Percentiles rank a stretch among this genome's conserved stretches.
These are phyloP conservation scores for Pestalotiopsis sp. DNA, from an alignment of 2,329 filamentous ascomycete species.

Conservation along the genomic window DNA sequence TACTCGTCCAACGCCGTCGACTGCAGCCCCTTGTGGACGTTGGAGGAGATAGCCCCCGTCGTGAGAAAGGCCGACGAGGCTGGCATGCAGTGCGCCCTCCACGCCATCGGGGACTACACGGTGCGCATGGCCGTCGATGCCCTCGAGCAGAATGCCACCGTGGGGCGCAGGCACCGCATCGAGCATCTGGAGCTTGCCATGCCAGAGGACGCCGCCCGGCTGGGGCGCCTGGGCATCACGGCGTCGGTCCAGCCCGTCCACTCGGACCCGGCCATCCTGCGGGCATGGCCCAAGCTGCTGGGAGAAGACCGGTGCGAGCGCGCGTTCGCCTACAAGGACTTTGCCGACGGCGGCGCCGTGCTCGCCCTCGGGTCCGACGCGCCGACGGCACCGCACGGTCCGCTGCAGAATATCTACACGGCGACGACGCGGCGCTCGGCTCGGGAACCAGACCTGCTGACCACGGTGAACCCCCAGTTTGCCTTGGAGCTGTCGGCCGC, in stretches of 20 bases:
- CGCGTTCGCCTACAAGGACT: constrained; percentile 66
- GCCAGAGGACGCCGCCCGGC: constrained; percentile 53
- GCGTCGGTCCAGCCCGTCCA: constrained; percentile 62
- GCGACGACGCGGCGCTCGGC: constrained; percentile 47
- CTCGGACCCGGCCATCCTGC: constrained; percentile 61
- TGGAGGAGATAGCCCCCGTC: constrained; percentile 52
- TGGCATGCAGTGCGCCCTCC: constrained; percentile 62
- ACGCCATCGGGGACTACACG: constrained; percentile 66
- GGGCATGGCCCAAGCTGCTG: constrained; percentile 61
- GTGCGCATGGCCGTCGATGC: constrained; percentile 59
- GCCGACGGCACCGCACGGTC: constrained; percentile 45
- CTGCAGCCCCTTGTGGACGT: constrained; percentile 56
- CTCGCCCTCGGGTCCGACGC: constrained; percentile 48
- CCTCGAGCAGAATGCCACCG: constrained; percentile 43
- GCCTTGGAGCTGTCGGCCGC: constrained; percentile 40
- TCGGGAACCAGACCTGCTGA: constrained; percentile 34
- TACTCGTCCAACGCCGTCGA: constrained; percentile 51
- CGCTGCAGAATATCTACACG: constrained; percentile 46
- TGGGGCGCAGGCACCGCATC: constrained; percentile 58
- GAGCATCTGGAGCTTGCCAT: constrained; percentile 66
- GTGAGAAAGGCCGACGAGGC: constrained; percentile 54
- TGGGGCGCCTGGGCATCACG: constrained; percentile 61
- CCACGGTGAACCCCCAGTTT: constrained; percentile 42
- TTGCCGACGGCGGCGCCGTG: constrained; percentile 46
- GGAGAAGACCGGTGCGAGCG: constrained; percentile 54